Evolutionary conservation across 2,329 filamentous ascomycete genomes (phyloP).

Genomic region (Thermoascus crustaceus): DNA sequence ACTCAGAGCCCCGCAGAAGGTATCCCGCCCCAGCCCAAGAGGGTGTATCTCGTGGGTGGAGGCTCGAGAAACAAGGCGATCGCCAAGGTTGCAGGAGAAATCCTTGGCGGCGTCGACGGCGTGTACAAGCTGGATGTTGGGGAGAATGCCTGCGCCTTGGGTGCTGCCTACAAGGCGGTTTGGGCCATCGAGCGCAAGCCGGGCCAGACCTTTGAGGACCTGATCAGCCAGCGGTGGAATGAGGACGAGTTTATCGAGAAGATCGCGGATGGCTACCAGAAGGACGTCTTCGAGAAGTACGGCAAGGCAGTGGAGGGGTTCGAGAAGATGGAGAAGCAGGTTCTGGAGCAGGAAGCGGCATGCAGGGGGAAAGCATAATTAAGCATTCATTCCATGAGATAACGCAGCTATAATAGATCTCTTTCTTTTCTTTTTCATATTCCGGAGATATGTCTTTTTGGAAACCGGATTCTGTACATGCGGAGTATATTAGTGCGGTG

Average conservation of each 20-base stretch:
- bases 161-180: constrained; percentile 90
- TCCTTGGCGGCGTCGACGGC: constrained; percentile 80
- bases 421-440: too few species aligned
- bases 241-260: constrained; percentile 76
- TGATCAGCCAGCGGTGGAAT: constrained; percentile 76
- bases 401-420: too few species aligned
- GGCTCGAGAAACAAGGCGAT: constrained; percentile 87
- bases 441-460: too few species aligned
- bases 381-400: neutral
- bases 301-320: constrained; percentile 69
- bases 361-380: neutral
- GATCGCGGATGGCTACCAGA: constrained; percentile 72
- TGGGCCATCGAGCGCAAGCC: constrained; percentile 70
- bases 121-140: constrained; percentile 92
- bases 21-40: constrained; percentile 73
- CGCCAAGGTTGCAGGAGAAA: constrained; percentile 72
- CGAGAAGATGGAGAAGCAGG: constrained; percentile 61
- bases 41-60: constrained; percentile 91
- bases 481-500: too few species aligned
- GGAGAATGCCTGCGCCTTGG: constrained; percentile 88
- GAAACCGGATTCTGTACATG: too few species aligned
- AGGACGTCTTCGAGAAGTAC: constrained; percentile 68
- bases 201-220: constrained; percentile 75
- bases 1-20: constrained; percentile 49
- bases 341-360: constrained; percentile 42